Conservation (phyloP, 257 asterid genomes). For the Solanum chmielewskii region DNA sequence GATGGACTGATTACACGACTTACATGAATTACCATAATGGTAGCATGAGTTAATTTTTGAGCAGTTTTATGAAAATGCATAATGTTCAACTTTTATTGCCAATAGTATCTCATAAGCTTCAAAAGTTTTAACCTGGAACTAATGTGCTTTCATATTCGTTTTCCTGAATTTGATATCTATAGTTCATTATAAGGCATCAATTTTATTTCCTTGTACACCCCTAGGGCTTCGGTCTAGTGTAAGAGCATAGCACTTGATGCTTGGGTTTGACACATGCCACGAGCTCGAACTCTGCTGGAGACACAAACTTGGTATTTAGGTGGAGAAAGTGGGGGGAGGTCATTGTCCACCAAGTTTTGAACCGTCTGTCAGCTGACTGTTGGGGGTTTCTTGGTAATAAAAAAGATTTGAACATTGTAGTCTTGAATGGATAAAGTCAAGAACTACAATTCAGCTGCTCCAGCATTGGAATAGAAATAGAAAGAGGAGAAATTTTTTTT, state of each 20-base stretch:
- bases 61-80: background rate
- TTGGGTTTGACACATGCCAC: background rate
- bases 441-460: background rate
- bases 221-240: background rate
- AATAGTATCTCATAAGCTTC: background rate
- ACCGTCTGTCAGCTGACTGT: background rate
- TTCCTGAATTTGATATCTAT: background rate
- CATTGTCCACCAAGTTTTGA: background rate
- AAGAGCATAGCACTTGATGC: background rate
- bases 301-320: background rate
- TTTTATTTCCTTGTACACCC: background rate
- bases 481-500: background rate
- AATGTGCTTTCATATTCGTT: background rate
- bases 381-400: background rate
- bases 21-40: background rate
- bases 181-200: background rate
- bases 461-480: background rate
- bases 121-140: background rate
- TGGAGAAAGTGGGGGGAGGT: background rate
- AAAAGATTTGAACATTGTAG: background rate
- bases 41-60: background rate
- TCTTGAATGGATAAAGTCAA: background rate
- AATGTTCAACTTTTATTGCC: background rate
- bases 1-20: background rate
- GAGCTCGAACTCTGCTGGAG: background rate